Percentiles rank a stretch among this genome's conserved stretches.
phyloP scores from a whole-genome alignment of 306 rosid genomes.

The Quillaja saponaria region DNA sequence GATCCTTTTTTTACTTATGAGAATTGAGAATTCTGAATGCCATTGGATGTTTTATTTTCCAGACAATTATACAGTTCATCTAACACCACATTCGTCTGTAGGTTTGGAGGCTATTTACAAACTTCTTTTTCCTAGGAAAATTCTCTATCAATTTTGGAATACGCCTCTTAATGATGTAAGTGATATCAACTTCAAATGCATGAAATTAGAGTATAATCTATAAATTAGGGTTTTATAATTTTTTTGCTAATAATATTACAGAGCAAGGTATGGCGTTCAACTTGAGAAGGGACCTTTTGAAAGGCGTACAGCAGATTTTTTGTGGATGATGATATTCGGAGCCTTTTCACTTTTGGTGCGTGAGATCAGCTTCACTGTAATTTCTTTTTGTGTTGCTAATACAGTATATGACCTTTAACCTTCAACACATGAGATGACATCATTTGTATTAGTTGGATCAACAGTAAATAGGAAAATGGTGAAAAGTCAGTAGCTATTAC shows the following conservation, averaged over 20 bases:
- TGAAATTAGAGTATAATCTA: conserved; percentile 8
- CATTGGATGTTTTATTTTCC: background rate
- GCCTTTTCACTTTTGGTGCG: conserved; percentile 65
- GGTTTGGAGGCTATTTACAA: conserved; percentile 93
- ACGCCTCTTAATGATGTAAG: conserved; percentile 94
- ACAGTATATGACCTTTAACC: no score
- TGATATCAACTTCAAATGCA: conserved; percentile 15
- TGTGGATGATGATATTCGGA: conserved; percentile 98
- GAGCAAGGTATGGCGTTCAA: conserved; percentile 95
- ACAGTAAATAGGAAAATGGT: no score
- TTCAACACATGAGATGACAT: no score
- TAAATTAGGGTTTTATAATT: background rate
- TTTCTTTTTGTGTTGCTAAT: conserved; percentile 3
- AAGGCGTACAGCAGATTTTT: conserved; percentile 87
- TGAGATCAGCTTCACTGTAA: conserved; percentile 20
- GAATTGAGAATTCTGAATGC: no score
- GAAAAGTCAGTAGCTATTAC: no score
- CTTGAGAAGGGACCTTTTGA: conserved; percentile 89
- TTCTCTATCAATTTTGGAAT: conserved; percentile 91
- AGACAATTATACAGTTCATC: conserved; percentile 2
- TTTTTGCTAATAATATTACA: conserved; percentile 35
- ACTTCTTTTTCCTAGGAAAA: conserved; percentile 82
- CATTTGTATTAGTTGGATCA: no score
- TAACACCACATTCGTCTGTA: conserved; percentile 43
- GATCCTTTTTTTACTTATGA: no score